Percentiles rank a stretch among this genome's conserved stretches.
Evolutionary conservation across 495 filamentous ascomycete genomes (phyloP).

Genomic region (Xylona heveae): DNA sequence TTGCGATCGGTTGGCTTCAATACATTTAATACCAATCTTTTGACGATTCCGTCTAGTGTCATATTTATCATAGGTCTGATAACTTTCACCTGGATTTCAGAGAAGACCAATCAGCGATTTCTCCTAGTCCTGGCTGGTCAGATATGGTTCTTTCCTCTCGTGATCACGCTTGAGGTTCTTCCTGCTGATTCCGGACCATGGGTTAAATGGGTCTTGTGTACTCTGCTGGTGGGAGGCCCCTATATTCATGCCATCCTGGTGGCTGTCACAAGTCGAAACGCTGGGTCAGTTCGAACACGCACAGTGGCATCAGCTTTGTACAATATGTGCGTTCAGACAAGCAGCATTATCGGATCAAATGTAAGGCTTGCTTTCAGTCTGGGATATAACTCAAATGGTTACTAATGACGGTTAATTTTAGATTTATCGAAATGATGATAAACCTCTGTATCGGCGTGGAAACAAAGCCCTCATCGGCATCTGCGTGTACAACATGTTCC

Average conservation of each 20-base stretch:
- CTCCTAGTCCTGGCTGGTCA: constrained; percentile 27
- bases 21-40: constrained; percentile 30
- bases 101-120: constrained; percentile 28
- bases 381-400: neutral
- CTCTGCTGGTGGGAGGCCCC: constrained; percentile 3
- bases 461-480: constrained; percentile 11
- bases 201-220: constrained; percentile 28
- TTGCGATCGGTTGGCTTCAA: constrained; percentile 28
- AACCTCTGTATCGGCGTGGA: constrained; percentile 10
- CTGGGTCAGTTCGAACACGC: constrained; percentile 31
- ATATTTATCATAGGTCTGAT: constrained; percentile 24
- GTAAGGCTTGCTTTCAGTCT: constrained; percentile 1
- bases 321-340: constrained; percentile 25
- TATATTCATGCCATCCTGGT: constrained; percentile 10
- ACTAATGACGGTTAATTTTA: too few relatives aligned
- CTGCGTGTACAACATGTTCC: constrained; percentile 8
- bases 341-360: constrained; percentile 9
- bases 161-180: constrained; percentile 28
- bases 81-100: constrained; percentile 29
- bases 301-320: constrained; percentile 35
- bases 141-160: constrained; percentile 31
- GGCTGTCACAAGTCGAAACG: constrained; percentile 24
- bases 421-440: constrained; percentile 12
- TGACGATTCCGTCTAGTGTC: constrained; percentile 27
- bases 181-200: constrained; percentile 20